These are phyloP conservation scores for Eragrostis tef DNA, from an alignment of 202 grass and related monocot genomes.

Conservation along the genomic window DNA sequence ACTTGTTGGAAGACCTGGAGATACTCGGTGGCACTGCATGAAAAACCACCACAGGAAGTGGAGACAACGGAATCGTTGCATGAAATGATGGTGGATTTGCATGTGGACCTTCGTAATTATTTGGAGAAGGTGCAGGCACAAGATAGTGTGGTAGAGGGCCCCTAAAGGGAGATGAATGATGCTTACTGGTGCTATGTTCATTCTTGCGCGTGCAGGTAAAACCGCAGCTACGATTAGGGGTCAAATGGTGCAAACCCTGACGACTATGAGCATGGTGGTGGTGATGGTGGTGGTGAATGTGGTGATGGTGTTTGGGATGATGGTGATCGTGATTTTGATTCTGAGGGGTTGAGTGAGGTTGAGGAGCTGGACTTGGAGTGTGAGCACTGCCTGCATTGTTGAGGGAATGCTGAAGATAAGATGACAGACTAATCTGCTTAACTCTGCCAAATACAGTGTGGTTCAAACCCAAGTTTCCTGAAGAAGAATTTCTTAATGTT, in stretches of 20 bases:
- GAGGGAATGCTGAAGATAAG: conserved; percentile 74
- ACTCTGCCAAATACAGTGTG: conserved; percentile 81
- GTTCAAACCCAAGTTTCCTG: conserved; percentile 76
- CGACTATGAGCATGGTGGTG: conserved; percentile 44
- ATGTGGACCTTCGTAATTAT: conserved; percentile 44
- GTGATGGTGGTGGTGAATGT: conserved; percentile 42
- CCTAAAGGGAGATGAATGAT: conserved; percentile 36
- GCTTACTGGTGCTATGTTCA: conserved; percentile 14
- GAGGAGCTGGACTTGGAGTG: conserved; percentile 51
- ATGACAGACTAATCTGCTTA: conserved; percentile 75
- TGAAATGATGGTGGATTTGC: conserved; percentile 48
- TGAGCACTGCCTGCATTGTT: conserved; percentile 47
- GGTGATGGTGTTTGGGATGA: conserved; percentile 38
- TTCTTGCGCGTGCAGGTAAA: conserved; percentile 41
- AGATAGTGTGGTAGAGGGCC: conserved; percentile 24
- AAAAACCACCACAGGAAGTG: conserved; percentile 49
- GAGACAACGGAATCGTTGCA: conserved; percentile 33
- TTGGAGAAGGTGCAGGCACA: conserved; percentile 37
- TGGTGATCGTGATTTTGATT: conserved; percentile 54
- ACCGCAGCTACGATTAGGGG: conserved; percentile 42
- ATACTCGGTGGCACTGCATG: conserved; percentile 55
- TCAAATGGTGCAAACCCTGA: conserved; percentile 41
- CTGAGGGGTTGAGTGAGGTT: conserved; percentile 41
- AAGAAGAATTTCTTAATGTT: conserved; percentile 68
- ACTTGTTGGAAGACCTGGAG: conserved; percentile 35